These are phyloP conservation scores for Sclerotinia spermophila DNA, from an alignment of 2,329 filamentous ascomycete species.

Conservation along the genomic window DNA sequence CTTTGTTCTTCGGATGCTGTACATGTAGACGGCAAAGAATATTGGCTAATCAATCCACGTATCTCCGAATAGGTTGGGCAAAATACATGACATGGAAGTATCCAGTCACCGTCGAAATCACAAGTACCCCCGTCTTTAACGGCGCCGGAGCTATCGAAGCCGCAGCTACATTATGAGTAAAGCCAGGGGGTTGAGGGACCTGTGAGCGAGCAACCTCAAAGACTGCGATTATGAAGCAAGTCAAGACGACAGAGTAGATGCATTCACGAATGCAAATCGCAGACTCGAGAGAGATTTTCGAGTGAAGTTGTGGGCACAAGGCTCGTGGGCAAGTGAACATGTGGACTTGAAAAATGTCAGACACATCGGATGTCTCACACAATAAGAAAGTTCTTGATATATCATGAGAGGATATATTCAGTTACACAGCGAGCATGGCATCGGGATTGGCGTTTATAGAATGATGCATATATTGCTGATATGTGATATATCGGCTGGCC, in stretches of 20 bases:
- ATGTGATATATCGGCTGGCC: not conserved
- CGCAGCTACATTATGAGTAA: constrained; percentile 39
- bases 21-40: not conserved
- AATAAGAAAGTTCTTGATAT: not conserved
- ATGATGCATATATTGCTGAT: not conserved
- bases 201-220: not conserved
- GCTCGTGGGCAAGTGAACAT: not conserved
- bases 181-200: not conserved
- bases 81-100: constrained; percentile 95
- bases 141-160: constrained; percentile 61
- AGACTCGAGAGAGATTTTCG: not conserved
- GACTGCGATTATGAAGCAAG: not conserved
- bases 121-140: constrained; percentile 61
- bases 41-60: constrained; percentile 6
- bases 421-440: not conserved
- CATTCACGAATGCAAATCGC: not conserved
- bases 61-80: constrained; percentile 66
- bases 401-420: not conserved
- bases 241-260: not conserved
- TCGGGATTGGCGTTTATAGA: constrained; percentile 8
- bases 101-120: constrained; percentile 67
- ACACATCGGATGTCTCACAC: not conserved
- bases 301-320: not conserved
- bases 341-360: not conserved
- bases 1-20: no score